These are phyloP conservation scores for Aspergillus tubingensis DNA, from an alignment of 2,329 filamentous ascomycete genomes.

Conservation along the genomic window DNA sequence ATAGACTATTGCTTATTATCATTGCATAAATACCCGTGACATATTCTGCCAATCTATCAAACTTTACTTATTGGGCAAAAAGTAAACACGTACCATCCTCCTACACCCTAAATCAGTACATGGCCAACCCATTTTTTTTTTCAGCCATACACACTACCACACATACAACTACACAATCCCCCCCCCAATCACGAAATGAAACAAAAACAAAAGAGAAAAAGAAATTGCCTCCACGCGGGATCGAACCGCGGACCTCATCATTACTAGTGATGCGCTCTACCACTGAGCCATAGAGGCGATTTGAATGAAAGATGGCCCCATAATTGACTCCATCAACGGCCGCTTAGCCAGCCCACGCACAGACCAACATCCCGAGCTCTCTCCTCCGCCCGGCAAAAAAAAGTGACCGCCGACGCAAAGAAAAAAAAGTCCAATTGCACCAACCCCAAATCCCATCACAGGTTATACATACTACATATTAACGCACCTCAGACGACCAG, in stretches of 20 bases:
- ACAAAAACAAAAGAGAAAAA: neutral
- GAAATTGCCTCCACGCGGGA: neutral
- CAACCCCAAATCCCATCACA: conserved; percentile 4
- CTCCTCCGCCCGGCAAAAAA: conserved; percentile 41
- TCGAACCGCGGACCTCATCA: neutral
- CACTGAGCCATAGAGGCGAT: neutral
- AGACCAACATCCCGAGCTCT: conserved; percentile 27
- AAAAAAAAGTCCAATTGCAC: conserved; percentile 35
- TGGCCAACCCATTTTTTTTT: too few relatives aligned
- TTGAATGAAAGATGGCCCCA: neutral
- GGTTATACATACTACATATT: neutral
- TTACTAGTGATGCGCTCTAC: neutral
- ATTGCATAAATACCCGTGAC: neutral
- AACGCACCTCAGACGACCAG: conserved; percentile 11
- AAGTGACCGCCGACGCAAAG: conserved; percentile 11
- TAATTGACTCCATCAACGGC: neutral
- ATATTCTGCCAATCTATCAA: neutral
- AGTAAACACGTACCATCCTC: neutral
- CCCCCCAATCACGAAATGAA: too few relatives aligned
- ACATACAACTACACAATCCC: neutral
- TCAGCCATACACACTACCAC: neutral
- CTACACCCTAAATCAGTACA: neutral
- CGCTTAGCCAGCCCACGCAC: conserved; percentile 21
- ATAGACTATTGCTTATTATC: neutral
- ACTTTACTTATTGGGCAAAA: neutral